These are phyloP conservation scores for Fusarium bactridioides DNA, from an alignment of 2,329 filamentous ascomycete genomes.

Conservation along the genomic window DNA sequence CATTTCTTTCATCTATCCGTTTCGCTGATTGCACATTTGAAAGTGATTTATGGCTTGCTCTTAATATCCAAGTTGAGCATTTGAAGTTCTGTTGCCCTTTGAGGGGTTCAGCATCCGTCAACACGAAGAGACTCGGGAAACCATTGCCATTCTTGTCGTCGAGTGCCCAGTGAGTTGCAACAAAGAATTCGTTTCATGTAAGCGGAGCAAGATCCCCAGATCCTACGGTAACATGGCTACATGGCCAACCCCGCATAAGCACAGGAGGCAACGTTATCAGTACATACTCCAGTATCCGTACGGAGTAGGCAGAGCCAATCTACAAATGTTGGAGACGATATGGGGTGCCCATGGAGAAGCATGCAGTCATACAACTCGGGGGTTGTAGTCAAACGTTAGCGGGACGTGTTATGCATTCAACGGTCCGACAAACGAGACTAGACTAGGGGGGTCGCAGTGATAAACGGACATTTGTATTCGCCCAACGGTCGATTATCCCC, in stretches of 20 bases:
- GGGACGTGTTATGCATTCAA: not conserved
- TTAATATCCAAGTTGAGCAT: not conserved
- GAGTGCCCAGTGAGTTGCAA: not conserved
- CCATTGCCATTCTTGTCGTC: not conserved
- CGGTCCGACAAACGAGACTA: slow-evolving; percentile 8
- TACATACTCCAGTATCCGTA: not conserved
- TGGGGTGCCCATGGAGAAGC: not conserved
- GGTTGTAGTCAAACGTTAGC: slow-evolving; percentile 1
- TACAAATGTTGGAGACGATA: not conserved
- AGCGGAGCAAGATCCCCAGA: not conserved
- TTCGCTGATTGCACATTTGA: not conserved
- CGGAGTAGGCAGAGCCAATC: not conserved
- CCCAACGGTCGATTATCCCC: not conserved
- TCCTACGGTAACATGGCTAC: not conserved
- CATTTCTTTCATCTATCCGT: not conserved
- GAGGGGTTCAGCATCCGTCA: not conserved
- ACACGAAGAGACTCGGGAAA: not conserved
- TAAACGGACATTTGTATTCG: not conserved
- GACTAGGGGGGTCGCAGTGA: not conserved
- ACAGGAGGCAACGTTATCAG: not conserved
- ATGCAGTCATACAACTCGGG: not conserved
- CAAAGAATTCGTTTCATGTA: not conserved
- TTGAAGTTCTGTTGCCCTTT: not conserved
- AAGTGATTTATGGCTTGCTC: not conserved
- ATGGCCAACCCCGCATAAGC: not conserved